Percentiles rank a stretch among this genome's conserved stretches.
These are phyloP conservation scores for Tetraselmis chui DNA, from an alignment of 139 green algal species.

Conservation along the genomic window DNA sequence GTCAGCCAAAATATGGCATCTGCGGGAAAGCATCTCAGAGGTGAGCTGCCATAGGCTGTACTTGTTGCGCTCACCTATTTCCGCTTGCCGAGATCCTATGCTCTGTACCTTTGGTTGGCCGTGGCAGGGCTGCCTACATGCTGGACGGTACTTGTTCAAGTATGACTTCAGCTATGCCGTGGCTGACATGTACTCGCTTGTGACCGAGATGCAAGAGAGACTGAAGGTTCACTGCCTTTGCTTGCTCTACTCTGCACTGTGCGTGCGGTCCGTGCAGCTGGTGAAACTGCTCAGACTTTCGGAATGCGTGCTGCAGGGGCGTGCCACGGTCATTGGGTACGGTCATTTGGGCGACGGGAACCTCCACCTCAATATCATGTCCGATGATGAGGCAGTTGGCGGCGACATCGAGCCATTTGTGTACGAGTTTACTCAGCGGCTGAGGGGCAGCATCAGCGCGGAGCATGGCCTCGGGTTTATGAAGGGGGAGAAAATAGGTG, in stretches of 20 bases:
- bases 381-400: background rate
- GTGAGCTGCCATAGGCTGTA: slow-evolving; percentile 17
- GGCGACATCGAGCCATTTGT: slow-evolving; percentile 87
- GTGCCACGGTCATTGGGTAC: slow-evolving; percentile 72
- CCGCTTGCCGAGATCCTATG: too few relatives aligned
- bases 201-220: slow-evolving; percentile 62
- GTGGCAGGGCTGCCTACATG: background rate
- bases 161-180: slow-evolving; percentile 79
- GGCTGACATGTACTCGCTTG: slow-evolving; percentile 69
- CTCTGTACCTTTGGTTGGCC: background rate
- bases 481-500: slow-evolving; percentile 70
- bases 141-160: slow-evolving; percentile 68
- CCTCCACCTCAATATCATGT: slow-evolving; percentile 90
- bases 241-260: background rate
- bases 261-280: too few relatives aligned
- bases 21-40: slow-evolving; percentile 82
- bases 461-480: slow-evolving; percentile 94
- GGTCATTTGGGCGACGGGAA: slow-evolving; percentile 96
- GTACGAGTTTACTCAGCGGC: slow-evolving; percentile 73
- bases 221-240: too few relatives aligned
- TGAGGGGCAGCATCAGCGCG: slow-evolving; percentile 81
- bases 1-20: slow-evolving; percentile 67
- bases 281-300: too few relatives aligned
- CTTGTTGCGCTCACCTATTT: background rate
- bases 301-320: background rate